phyloP scores from a whole-genome alignment of 1,284 basidiomycete species.

The Heliocybe sulcata region DNA sequence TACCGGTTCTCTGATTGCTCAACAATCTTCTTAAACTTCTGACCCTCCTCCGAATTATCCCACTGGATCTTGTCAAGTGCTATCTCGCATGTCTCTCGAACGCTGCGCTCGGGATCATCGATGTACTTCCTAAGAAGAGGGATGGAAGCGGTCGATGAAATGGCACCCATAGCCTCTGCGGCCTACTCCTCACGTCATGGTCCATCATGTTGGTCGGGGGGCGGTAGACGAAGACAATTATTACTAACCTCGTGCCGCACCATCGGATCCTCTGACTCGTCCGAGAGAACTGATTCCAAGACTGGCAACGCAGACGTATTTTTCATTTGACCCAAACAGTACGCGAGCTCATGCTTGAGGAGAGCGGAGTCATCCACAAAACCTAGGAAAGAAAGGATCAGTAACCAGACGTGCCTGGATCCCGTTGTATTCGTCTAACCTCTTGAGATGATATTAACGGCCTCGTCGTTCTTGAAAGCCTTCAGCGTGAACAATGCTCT shows the following conservation, averaged over 20 bases:
- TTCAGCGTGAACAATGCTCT: conserved; percentile 93
- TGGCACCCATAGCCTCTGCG: conserved; percentile 97
- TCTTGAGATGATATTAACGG: conserved; percentile 81
- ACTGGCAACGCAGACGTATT: conserved; percentile 69
- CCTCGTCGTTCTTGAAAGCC: conserved; percentile 73
- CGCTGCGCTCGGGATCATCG: conserved; percentile 68
- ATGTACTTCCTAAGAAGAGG: conserved; percentile 72
- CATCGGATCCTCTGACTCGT: conserved; percentile 85
- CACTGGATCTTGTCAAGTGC: conserved; percentile 94
- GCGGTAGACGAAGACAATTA: conserved; percentile 1
- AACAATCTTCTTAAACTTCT: conserved; percentile 26
- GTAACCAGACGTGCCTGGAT: conserved; percentile 1
- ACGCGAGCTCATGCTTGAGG: conserved; percentile 96
- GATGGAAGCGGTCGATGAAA: conserved; percentile 65
- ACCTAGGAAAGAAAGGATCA: conserved; percentile 36
- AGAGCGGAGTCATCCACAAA: conserved; percentile 86
- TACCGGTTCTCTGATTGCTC: not conserved
- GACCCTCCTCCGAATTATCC: conserved; percentile 77
- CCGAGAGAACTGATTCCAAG: conserved; percentile 71
- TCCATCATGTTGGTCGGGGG: not conserved
- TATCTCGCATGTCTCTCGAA: conserved; percentile 97
- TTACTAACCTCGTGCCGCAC: conserved; percentile 86
- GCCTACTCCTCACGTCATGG: conserved; percentile 45
- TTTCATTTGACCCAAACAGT: conserved; percentile 93
- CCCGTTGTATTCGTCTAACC: conserved; percentile 34